Conservation (phyloP, 768 basidiomycete genomes). For the Daedaleopsis nitida region DNA sequence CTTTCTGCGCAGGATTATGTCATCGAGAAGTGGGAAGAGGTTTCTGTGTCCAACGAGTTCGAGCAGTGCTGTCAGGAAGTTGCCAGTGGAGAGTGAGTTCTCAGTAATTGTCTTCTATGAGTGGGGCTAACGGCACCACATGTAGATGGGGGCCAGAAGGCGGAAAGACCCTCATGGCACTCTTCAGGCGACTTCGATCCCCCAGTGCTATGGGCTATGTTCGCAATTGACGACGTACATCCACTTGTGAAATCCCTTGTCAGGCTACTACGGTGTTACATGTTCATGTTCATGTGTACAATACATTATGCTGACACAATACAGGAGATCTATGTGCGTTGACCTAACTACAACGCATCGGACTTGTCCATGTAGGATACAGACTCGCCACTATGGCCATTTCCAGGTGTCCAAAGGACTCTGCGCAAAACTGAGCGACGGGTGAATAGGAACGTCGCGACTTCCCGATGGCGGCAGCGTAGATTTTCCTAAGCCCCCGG, state of each 20-base stretch:
- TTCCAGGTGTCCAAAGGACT: too few species aligned
- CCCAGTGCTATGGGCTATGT: slow-evolving; percentile 39
- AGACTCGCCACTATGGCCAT: too few species aligned
- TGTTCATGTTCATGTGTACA: neutral
- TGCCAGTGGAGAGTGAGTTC: slow-evolving; percentile 69
- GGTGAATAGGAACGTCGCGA: too few species aligned
- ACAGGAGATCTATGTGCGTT: neutral
- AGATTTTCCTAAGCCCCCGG: too few species aligned
- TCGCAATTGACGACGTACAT: slow-evolving; percentile 11
- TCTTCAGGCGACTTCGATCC: slow-evolving; percentile 69
- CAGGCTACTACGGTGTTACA: too few species aligned
- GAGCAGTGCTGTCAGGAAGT: slow-evolving; percentile 73
- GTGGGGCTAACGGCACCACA: neutral
- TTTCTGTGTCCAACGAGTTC: slow-evolving; percentile 63
- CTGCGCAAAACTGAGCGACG: too few species aligned
- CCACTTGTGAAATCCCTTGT: too few species aligned
- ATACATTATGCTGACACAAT: neutral
- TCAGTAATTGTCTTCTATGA: neutral
- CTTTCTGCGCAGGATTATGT: slow-evolving; percentile 57
- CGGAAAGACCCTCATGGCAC: slow-evolving; percentile 64
- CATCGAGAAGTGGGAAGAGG: slow-evolving; percentile 75
- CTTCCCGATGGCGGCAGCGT: too few species aligned
- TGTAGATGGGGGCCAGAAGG: slow-evolving; percentile 71
- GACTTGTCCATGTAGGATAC: too few species aligned
- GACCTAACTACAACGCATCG: neutral